Evolutionary conservation across 179 eudicot genomes (phyloP).

Genomic region (Patellifolia procumbens): DNA sequence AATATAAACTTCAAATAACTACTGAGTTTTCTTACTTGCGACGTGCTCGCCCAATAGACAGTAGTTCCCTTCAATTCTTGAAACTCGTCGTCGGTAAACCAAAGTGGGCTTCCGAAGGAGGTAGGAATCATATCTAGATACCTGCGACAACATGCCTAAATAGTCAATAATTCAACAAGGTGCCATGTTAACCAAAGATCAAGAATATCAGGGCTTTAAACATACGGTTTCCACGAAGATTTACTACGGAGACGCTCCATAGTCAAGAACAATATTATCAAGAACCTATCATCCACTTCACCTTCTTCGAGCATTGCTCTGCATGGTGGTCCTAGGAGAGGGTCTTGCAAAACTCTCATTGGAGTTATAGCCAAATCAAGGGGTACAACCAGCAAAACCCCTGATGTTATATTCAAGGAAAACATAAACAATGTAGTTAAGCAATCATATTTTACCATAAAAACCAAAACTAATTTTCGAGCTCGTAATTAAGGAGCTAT

Average conservation of each 20-base stretch:
- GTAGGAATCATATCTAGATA: slow-evolving; percentile 89
- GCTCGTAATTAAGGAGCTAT: too few relatives aligned
- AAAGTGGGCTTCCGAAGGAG: slow-evolving; percentile 81
- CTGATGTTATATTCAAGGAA: slow-evolving; percentile 34
- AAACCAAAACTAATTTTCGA: neutral
- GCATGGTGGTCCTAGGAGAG: slow-evolving; percentile 74
- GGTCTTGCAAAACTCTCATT: slow-evolving; percentile 87
- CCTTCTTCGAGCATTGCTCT: slow-evolving; percentile 82
- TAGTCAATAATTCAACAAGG: neutral
- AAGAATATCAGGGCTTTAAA: slow-evolving; percentile 21
- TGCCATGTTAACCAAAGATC: slow-evolving; percentile 17
- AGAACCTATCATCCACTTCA: slow-evolving; percentile 85
- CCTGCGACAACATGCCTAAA: slow-evolving; percentile 34
- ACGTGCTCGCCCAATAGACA: slow-evolving; percentile 61
- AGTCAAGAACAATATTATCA: slow-evolving; percentile 74
- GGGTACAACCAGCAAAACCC: slow-evolving; percentile 77
- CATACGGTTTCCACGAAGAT: slow-evolving; percentile 97
- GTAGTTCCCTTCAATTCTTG: slow-evolving; percentile 81
- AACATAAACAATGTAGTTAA: neutral
- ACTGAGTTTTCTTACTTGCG: slow-evolving; percentile 55
- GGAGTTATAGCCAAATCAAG: slow-evolving; percentile 93
- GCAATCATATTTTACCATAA: neutral
- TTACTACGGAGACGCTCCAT: slow-evolving; percentile 78
- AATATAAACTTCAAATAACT: neutral
- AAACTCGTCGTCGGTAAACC: slow-evolving; percentile 86